These are phyloP conservation scores for Phycomyces blakesleeanus DNA, from an alignment of 192 early-diverging fungal species.

Conservation along the genomic window DNA sequence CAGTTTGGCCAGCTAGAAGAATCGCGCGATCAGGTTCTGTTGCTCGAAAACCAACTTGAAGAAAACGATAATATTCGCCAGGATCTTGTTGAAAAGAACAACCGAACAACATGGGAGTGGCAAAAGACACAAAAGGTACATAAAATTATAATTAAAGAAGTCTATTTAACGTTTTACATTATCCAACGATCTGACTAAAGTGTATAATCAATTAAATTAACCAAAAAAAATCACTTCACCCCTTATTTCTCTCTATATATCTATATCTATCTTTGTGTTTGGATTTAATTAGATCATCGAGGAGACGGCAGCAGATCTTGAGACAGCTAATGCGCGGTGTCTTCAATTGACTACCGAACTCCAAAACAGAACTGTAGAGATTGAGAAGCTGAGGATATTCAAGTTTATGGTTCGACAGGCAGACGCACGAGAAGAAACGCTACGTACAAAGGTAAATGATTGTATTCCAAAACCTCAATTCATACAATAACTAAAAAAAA, in stretches of 20 bases:
- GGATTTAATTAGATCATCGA: too few species aligned
- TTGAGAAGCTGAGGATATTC: constrained; percentile 22
- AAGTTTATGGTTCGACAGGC: constrained; percentile 24
- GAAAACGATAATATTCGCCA: constrained; percentile 16
- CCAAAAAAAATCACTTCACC: too few species aligned
- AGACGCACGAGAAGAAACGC: constrained; percentile 23
- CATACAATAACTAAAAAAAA: neutral
- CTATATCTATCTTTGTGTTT: too few species aligned
- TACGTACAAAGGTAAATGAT: constrained; percentile 20
- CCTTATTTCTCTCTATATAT: neutral
- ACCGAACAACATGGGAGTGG: constrained; percentile 13
- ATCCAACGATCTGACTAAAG: too few species aligned
- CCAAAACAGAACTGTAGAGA: constrained; percentile 16
- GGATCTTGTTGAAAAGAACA: constrained; percentile 14
- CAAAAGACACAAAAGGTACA: constrained; percentile 33
- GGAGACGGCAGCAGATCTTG: constrained; percentile 11
- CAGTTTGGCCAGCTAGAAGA: constrained; percentile 4
- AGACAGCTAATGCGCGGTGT: constrained; percentile 15
- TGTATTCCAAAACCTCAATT: neutral
- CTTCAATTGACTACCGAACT: constrained; percentile 18
- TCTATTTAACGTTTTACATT: too few species aligned
- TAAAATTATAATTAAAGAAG: neutral
- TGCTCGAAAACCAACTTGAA: constrained; percentile 1
- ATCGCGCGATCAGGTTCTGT: constrained; percentile 11
- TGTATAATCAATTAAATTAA: too few species aligned